Conservation (phyloP, 148 eudicot genomes). For the Fagopyrum esculentum region DNA sequence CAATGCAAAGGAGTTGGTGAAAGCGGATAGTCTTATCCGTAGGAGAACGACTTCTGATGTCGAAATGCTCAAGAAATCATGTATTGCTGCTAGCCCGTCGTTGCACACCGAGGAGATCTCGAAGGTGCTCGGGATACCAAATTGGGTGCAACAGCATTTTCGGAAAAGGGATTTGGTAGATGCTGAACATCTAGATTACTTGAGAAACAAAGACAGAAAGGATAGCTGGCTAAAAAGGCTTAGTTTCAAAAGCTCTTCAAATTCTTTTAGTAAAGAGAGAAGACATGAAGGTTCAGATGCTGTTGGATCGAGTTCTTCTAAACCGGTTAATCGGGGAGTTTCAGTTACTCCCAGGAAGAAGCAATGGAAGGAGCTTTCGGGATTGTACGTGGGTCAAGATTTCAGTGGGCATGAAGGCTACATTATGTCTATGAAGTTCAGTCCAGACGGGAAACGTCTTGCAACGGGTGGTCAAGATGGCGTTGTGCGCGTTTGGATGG, state of each 20-base stretch:
- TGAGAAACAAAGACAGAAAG: not conserved
- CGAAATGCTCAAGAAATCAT: not conserved
- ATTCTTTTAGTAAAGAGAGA: not conserved
- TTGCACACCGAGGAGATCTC: not conserved
- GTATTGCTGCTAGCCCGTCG: not conserved
- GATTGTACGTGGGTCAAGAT: conserved; percentile 54
- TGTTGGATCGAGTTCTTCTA: not conserved
- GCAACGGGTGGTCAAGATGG: conserved; percentile 85
- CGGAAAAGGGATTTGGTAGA: not conserved
- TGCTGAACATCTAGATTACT: not conserved
- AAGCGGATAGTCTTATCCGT: not conserved
- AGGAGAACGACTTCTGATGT: not conserved
- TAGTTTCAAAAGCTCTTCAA: not conserved
- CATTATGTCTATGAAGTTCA: conserved; percentile 67
- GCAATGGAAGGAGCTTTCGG: conserved; percentile 57
- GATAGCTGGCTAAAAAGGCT: not conserved
- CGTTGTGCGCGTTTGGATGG: conserved; percentile 60
- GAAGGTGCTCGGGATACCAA: not conserved
- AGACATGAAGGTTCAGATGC: not conserved
- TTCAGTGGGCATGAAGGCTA: conserved; percentile 65
- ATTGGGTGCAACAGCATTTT: conserved; percentile 8
- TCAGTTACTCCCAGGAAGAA: conserved; percentile 43
- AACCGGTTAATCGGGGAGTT: conserved; percentile 20
- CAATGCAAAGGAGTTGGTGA: not conserved
- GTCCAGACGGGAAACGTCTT: conserved; percentile 61